Conservation (phyloP, 2,329 filamentous ascomycete genomes). For the Anisogramma anomala region DNA sequence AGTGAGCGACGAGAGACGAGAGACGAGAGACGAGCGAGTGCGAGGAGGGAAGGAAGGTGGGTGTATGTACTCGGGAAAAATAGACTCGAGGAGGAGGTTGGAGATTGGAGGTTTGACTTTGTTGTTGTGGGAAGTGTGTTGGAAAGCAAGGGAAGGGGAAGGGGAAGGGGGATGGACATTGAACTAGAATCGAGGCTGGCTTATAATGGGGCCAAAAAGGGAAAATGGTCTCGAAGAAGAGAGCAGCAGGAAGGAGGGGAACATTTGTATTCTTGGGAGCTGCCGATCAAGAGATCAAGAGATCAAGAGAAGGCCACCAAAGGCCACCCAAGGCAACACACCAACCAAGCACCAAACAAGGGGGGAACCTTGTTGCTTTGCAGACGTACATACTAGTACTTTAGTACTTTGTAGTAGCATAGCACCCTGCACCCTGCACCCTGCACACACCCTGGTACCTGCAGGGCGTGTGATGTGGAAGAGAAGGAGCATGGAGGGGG, state of each 20-base stretch:
- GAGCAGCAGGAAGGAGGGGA: constrained; percentile 11
- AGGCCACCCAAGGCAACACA: constrained; percentile 9
- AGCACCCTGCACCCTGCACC: too few species aligned
- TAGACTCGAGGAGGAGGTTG: too few species aligned
- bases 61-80: neutral
- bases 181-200: neutral
- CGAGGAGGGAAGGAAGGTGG: neutral
- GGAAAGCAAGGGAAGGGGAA: too few species aligned
- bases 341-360: neutral
- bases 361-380: constrained; percentile 14
- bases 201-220: neutral
- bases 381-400: too few species aligned
- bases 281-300: neutral
- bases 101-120: too few species aligned
- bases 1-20: too few species aligned
- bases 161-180: neutral
- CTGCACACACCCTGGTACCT: constrained; percentile 5
- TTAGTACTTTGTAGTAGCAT: too few species aligned
- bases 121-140: too few species aligned
- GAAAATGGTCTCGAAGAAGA: neutral
- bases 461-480: constrained; percentile 10
- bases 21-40: too few species aligned
- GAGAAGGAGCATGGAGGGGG: constrained; percentile 3
- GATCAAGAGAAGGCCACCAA: constrained; percentile 4
- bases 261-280: constrained; percentile 11